These are phyloP conservation scores for Heterobasidion occidentale DNA, from an alignment of 1,284 basidiomycete genomes.

Conservation along the genomic window DNA sequence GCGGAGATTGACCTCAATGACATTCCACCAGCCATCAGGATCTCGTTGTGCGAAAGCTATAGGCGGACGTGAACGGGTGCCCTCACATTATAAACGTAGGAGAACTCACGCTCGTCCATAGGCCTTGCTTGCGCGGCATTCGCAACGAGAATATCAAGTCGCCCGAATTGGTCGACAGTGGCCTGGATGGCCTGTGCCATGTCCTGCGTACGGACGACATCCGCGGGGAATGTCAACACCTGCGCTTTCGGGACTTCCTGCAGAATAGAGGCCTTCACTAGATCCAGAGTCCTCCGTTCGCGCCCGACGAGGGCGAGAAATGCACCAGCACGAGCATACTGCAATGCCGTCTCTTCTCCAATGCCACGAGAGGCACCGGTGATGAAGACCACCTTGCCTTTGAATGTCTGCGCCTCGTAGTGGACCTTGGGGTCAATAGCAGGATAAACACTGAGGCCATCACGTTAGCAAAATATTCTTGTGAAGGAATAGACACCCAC, in stretches of 20 bases:
- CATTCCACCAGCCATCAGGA: slow-evolving; percentile 4
- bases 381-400: slow-evolving; percentile 11
- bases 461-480: too few species aligned
- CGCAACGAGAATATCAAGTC: slow-evolving; percentile 11
- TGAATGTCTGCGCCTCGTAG: slow-evolving; percentile 1
- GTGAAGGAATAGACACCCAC: too few species aligned
- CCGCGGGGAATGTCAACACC: neutral
- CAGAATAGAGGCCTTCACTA: neutral
- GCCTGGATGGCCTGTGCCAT: slow-evolving; percentile 3
- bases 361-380: slow-evolving; percentile 11
- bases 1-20: slow-evolving; percentile 5
- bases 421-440: slow-evolving; percentile 7
- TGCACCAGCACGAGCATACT: slow-evolving; percentile 10
- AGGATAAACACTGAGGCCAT: slow-evolving; percentile 8
- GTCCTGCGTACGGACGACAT: neutral
- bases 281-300: slow-evolving; percentile 1
- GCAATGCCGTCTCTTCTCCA: slow-evolving; percentile 6
- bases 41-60: slow-evolving; percentile 1
- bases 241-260: neutral
- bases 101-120: neutral
- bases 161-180: slow-evolving; percentile 8
- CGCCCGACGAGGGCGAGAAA: slow-evolving; percentile 4
- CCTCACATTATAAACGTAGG: too few species aligned
- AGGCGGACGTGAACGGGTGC: neutral
- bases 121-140: slow-evolving; percentile 6